Base-by-base conservation (phyloP, 208 protist species). In the Chromosphaera perkinsii region DNA sequence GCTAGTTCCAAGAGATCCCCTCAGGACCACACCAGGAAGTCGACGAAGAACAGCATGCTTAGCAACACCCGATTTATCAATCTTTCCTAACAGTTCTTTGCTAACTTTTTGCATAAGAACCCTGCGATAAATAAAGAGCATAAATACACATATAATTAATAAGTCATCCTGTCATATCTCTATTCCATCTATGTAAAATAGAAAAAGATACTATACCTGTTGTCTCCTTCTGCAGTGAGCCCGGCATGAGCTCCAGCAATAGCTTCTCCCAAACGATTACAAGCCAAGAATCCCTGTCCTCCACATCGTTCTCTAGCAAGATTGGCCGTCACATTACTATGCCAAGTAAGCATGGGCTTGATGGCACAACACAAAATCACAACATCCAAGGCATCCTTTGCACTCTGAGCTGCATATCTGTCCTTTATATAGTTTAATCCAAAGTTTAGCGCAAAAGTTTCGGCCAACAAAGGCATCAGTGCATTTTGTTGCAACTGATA, bases 61-160 rank as follows among this genome's bases (percentile, higher is more conserved):
- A n/a, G n/a, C n/a, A n/a, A n/a, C n/a, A n/a, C n/a, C n/a, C n/a
- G n/a, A n/a, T n/a, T n/a, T n/a, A n/a, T n/a, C n/a, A n/a, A n/a
- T n/a, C n/a, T n/a, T n/a, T n/a, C n/a, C n/a, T n/a, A n/a, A n/a
- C n/a, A n/a, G n/a, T 35, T 77, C 78, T 43, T 82, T 82, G 49
- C 58, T 29, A 5, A 83, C 78, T 12, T 80, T 80, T 59, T 83
- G 77, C 66, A 79, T 76, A 17, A 82, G 42, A 1, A 82, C 78
- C 0, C 66, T n/a, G n/a, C n/a, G n/a, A n/a, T n/a, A n/a, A n/a
- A n/a, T n/a, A n/a, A n/a, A n/a, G n/a, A n/a, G n/a, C n/a, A n/a
- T n/a, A n/a, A n/a, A n/a, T n/a, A n/a, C n/a, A n/a, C n/a, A n/a
- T n/a, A n/a, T n/a, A n/a, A n/a, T n/a, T n/a, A n/a, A n/a, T n/a